phyloP scores from a whole-genome alignment of 2,329 filamentous ascomycete genomes.

The Cordyceps fumosorosea region DNA sequence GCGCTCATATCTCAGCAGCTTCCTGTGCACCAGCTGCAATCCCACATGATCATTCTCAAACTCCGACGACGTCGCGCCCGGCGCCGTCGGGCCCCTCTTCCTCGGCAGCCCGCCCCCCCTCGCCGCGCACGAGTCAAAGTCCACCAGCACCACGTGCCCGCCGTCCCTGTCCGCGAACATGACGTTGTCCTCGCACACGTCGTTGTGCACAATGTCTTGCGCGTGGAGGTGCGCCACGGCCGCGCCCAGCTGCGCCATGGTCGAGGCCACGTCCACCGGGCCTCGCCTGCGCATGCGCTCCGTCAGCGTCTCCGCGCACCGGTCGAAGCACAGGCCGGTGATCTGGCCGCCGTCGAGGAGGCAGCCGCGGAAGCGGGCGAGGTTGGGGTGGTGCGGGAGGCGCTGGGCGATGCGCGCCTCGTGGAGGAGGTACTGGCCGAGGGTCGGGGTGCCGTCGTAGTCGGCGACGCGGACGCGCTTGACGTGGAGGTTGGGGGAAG shows the following conservation, averaged over 20 bases:
- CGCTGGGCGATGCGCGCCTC: background rate
- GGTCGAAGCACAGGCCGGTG: background rate
- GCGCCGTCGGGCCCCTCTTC: background rate
- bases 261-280: background rate
- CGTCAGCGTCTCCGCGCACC: background rate
- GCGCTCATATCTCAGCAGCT: background rate
- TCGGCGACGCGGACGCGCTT: background rate
- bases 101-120: background rate
- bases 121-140: constrained; percentile 6
- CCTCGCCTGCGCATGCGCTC: background rate
- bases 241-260: background rate
- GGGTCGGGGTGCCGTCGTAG: background rate
- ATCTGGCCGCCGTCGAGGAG: background rate
- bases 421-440: background rate
- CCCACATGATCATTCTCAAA: background rate
- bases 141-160: background rate
- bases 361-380: background rate
- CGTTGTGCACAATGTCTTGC: background rate
- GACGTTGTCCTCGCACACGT: background rate
- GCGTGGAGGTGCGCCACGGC: background rate
- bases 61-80: background rate
- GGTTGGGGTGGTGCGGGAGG: background rate
- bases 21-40: background rate
- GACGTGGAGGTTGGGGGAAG: no score
- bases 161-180: background rate